Conservation (phyloP, 768 basidiomycete genomes). For the Cystobasidium onofrii region DNA sequence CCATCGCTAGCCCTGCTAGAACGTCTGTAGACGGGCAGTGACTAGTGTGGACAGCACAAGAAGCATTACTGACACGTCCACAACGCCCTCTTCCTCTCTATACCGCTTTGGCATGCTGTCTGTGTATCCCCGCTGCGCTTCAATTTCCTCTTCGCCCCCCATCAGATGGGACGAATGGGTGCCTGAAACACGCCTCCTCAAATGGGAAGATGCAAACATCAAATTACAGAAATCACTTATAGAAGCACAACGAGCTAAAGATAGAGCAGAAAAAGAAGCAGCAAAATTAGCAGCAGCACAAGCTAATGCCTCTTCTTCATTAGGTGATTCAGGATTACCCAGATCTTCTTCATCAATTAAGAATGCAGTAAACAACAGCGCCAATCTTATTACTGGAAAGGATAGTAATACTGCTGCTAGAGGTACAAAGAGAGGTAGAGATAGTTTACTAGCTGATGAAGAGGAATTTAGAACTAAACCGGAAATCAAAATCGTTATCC, state of each 20-base stretch:
- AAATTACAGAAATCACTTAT: conserved; percentile 63
- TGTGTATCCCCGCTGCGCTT: neutral
- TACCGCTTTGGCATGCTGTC: neutral
- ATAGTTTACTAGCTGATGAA: conserved; percentile 47
- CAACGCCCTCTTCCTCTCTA: neutral
- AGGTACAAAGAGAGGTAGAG: conserved; percentile 42
- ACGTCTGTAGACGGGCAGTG: too few relatives aligned
- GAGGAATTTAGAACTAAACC: conserved; percentile 70
- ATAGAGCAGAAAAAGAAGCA: conserved; percentile 38
- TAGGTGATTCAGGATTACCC: neutral
- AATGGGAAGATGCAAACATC: conserved; percentile 72
- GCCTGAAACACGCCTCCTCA: conserved; percentile 66
- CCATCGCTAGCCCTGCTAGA: neutral
- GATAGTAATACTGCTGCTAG: conserved; percentile 57
- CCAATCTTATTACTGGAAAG: conserved; percentile 56
- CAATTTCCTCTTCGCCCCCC: neutral
- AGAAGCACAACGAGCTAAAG: conserved; percentile 48
- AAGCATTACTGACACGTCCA: neutral
- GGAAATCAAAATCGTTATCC: conserved; percentile 82
- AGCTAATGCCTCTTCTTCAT: neutral
- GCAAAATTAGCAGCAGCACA: conserved; percentile 30
- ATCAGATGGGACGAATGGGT: conserved; percentile 99
- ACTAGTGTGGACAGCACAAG: neutral
- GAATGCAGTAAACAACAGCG: conserved; percentile 35
- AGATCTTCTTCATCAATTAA: conserved; percentile 9